Evolutionary conservation across 257 asterid species (phyloP).

Genomic region (Forsythia viridissima): DNA sequence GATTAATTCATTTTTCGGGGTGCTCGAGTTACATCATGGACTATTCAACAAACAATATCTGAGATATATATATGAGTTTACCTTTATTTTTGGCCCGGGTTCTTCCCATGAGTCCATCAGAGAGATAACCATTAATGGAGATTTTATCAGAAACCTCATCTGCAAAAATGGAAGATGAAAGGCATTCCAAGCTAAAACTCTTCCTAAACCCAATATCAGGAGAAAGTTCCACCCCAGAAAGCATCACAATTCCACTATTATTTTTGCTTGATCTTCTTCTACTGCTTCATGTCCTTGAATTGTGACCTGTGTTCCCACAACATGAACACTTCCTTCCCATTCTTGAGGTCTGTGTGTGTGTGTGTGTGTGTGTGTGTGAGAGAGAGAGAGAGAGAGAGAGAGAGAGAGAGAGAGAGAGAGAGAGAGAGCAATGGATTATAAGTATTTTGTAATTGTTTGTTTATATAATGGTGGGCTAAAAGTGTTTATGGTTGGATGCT

Average conservation of each 20-base stretch:
- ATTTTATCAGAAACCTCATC: slow-evolving; percentile 12
- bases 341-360: background rate
- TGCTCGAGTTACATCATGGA: background rate
- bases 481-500: background rate
- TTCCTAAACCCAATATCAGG: slow-evolving; percentile 21
- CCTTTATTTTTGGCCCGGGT: slow-evolving; percentile 24
- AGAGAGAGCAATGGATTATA: background rate
- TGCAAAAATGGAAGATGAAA: background rate
- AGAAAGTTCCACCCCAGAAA: slow-evolving; percentile 21
- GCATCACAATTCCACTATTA: background rate
- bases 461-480: background rate
- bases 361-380: background rate
- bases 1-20: background rate
- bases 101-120: slow-evolving; percentile 27
- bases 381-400: no score
- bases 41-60: background rate
- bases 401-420: background rate
- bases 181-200: slow-evolving; percentile 28
- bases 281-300: slow-evolving; percentile 25
- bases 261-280: background rate
- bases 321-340: slow-evolving; percentile 26
- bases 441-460: background rate
- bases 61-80: background rate
- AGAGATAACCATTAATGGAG: slow-evolving; percentile 25
- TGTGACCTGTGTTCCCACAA: slow-evolving; percentile 25